Conservation (phyloP, 805 yeast genomes). For the Pichia cephalocereana region DNA sequence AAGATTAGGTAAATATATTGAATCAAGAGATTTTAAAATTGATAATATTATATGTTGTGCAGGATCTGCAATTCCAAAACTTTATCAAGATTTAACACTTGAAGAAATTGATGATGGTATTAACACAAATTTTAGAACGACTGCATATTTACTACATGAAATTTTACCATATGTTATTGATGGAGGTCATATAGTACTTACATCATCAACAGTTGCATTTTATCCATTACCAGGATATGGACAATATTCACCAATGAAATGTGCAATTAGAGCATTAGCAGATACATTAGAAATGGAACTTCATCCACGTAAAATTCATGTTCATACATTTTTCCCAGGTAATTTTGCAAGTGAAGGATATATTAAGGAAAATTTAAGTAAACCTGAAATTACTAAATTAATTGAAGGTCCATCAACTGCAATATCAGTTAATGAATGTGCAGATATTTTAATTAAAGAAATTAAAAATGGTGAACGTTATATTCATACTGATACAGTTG, state of each 20-base stretch:
- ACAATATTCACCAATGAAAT: conserved; percentile 84
- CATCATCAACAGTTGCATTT: conserved; percentile 72
- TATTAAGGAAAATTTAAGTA: conserved; percentile 68
- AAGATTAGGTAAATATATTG: conserved; percentile 28
- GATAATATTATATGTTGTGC: conserved; percentile 82
- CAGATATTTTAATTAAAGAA: conserved; percentile 45
- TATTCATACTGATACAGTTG: conserved; percentile 73
- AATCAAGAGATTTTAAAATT: conserved; percentile 30
- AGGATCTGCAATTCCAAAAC: conserved; percentile 73
- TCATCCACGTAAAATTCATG: conserved; percentile 53
- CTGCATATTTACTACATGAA: conserved; percentile 62
- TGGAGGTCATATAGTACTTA: conserved; percentile 40
- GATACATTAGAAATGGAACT: conserved; percentile 78
- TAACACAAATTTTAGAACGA: conserved; percentile 60
- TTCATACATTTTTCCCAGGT: conserved; percentile 78
- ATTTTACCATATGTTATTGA: conserved; percentile 26
- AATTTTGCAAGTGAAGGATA: conserved; percentile 87
- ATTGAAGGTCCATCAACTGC: conserved; percentile 84
- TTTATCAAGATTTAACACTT: conserved; percentile 59
- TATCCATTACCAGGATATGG: conserved; percentile 88
- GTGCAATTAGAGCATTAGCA: conserved; percentile 69
- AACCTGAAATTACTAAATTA: conserved; percentile 70
- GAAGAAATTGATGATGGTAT: conserved; percentile 55
- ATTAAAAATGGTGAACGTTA: conserved; percentile 57
- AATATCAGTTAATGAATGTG: conserved; percentile 57